Base-by-base conservation (phyloP, 1,284 basidiomycete species). In the Anthracocystis walkeri region DNA sequence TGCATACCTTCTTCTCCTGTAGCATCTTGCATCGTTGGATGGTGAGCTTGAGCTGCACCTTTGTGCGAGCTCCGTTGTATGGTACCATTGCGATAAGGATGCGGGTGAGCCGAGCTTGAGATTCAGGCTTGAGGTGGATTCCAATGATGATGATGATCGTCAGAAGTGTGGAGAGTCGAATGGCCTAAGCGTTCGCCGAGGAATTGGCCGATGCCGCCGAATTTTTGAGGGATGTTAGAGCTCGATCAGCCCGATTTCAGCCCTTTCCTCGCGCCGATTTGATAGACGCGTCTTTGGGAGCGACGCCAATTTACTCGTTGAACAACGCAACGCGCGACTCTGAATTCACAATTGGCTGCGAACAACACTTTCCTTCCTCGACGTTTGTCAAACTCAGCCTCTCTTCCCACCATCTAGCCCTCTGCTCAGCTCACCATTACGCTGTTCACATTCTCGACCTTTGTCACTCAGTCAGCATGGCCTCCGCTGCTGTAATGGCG, bases 21-120 rank as follows among this genome's bases (percentile, higher is more conserved):
- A 97, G 87, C 35, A 92, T 94, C 57, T 93, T 90, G 57, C 97
- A 88, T 7, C 95, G 91, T 86, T 98, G 95, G 31, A 96, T 92
- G 3, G 94, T 93, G 51, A 97, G 89, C 72, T 93, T 95, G 77
- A 85, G 85, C 78, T 86, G 82, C 64, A 84, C 79, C 58, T 78
- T 78, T 46, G 81, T 81, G 55, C 79, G 79, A 23, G 78, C 65
- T 20, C 68, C 58, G 44, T 78, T 75, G 78, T 80, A 83, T 5
- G 80, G 80, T 21, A 68, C 69, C 82, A 83, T 83, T 38, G 35
- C 14, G 12, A 38, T 14, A 16, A 33, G 6, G 11, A 78, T 16
- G 11, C 49, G 18, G 18, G 25, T 8, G 16, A 52, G 11, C 21
- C 8, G 14, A 20, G 21, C 48, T 40, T 7, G 23, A n/a, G 20